Percentiles rank a stretch among this genome's conserved stretches.
Evolutionary conservation across 768 basidiomycete species (phyloP).

Genomic region (Lactarius hatsudake): DNA sequence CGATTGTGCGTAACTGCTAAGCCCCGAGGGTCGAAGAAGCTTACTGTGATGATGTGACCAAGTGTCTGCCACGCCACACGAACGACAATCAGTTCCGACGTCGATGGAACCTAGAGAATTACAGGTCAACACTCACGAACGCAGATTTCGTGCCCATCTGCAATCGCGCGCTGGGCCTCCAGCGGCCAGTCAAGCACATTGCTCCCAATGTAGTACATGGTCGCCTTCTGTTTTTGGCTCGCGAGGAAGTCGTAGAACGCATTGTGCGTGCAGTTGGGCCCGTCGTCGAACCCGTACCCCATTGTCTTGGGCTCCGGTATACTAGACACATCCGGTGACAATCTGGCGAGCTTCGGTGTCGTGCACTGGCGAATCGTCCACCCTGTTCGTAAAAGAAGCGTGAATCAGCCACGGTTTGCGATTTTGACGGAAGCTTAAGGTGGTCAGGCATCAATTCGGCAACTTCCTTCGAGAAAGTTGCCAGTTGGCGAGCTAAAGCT

Average conservation of each 20-base stretch:
- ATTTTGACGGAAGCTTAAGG: not conserved
- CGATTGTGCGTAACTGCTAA: not conserved
- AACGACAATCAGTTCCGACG: not conserved
- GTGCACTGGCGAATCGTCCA: constrained; percentile 46
- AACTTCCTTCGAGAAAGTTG: not conserved
- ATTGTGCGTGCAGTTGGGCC: constrained; percentile 64
- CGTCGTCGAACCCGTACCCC: constrained; percentile 63
- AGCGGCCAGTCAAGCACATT: constrained; percentile 56
- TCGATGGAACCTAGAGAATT: not conserved
- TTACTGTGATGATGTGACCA: constrained; percentile 53
- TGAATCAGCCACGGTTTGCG: not conserved
- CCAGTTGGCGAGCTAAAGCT: not conserved
- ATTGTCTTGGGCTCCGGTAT: constrained; percentile 57
- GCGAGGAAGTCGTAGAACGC: constrained; percentile 55
- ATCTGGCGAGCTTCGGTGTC: constrained; percentile 44
- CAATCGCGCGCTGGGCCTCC: constrained; percentile 51
- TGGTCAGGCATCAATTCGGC: not conserved
- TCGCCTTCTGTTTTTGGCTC: constrained; percentile 56
- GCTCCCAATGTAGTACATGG: constrained; percentile 62
- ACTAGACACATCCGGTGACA: constrained; percentile 44
- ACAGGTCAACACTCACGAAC: constrained; percentile 45
- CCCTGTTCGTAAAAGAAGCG: constrained; percentile 29
- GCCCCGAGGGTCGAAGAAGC: not conserved
- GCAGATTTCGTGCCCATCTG: constrained; percentile 55
- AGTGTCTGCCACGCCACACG: constrained; percentile 32